Conservation (phyloP, 78 protist species). For the Anaeramoeba flamelloides region DNA sequence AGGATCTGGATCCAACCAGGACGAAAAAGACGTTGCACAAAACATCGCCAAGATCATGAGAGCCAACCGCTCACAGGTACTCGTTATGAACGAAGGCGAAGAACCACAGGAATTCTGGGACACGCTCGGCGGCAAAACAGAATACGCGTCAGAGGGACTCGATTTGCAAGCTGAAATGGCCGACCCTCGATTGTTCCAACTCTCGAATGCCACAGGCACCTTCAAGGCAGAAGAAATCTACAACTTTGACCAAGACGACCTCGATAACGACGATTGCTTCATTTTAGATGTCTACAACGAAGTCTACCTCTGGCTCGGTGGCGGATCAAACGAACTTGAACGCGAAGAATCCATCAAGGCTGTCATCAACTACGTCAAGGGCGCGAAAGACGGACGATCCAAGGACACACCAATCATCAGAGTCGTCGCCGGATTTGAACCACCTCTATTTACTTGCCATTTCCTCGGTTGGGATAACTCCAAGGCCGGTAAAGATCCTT, state of each 20-base stretch:
- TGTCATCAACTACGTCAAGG: constrained; percentile 8
- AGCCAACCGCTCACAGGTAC: neutral
- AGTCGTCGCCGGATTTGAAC: constrained; percentile 26
- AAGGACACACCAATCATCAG: neutral
- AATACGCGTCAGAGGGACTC: neutral
- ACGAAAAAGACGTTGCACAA: constrained; percentile 8
- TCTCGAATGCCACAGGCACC: constrained; percentile 23
- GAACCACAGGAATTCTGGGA: constrained; percentile 33
- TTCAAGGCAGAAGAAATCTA: constrained; percentile 10
- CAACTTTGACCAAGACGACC: constrained; percentile 32
- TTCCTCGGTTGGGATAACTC: constrained; percentile 26
- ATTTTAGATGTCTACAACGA: constrained; percentile 19
- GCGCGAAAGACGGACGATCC: constrained; percentile 4
- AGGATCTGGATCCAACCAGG: constrained; percentile 19
- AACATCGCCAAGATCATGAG: constrained; percentile 3
- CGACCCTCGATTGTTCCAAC: constrained; percentile 41
- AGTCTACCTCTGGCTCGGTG: constrained; percentile 38
- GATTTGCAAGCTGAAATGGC: constrained; percentile 13
- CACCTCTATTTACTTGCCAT: constrained; percentile 36
- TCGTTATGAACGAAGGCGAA: constrained; percentile 23
- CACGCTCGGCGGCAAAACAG: constrained; percentile 28
- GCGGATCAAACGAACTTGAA: constrained; percentile 16
- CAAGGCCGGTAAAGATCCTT: constrained; percentile 4
- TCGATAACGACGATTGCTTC: constrained; percentile 26
- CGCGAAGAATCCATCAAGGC: neutral